Base-by-base conservation (phyloP, 2,329 filamentous ascomycete species). In the Periglandula ipomoeae region DNA sequence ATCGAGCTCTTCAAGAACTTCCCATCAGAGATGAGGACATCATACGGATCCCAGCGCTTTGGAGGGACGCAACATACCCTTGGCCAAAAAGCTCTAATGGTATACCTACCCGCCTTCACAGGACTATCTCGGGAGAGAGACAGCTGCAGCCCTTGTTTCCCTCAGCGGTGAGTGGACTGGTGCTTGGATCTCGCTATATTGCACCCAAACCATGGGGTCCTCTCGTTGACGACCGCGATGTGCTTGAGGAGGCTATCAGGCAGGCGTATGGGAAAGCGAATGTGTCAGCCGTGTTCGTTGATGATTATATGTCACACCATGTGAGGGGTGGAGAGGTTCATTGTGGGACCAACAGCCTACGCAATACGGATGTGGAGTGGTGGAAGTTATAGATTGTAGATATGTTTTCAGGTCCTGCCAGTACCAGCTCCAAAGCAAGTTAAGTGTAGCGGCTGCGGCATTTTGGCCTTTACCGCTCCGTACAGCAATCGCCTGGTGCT, bases 291-390 rank as follows among this genome's bases (percentile, higher is more conserved):
- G 42, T 35, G 2, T 55, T 55, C 11, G 46, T 62, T 1, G 55
- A 63, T 15, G 54, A 56, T 37, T 61, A 51, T 37, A 45, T 57
- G 39, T 51, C 50, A 6, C 58, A 62, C 44, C 57, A 62, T 34
- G 37, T 57, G 3, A 19, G 46, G 7, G 46, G 51, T 2, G 58
- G 58, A 1, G 57, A 61, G 38, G 55, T 60, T 35, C 56, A 62
- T 23, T 60, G 57, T 11, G 55, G 55, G 2, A 55, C 56, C 1
- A 61, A 61, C 30, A 54, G 53, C 6, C 45, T 59, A 7, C 45
- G 58, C 5, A 44, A 55, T 3, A 52, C 51, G 9, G 43, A 50
- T 23, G 23, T 32, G 6, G 24, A n/a, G 15, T 30, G 44, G 37
- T 39, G 37, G 37, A 39, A 15, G 30, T n/a, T n/a, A n/a, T n/a